Evolutionary conservation across 148 eudicot genomes (phyloP).

Genomic region (Silene latifolia): DNA sequence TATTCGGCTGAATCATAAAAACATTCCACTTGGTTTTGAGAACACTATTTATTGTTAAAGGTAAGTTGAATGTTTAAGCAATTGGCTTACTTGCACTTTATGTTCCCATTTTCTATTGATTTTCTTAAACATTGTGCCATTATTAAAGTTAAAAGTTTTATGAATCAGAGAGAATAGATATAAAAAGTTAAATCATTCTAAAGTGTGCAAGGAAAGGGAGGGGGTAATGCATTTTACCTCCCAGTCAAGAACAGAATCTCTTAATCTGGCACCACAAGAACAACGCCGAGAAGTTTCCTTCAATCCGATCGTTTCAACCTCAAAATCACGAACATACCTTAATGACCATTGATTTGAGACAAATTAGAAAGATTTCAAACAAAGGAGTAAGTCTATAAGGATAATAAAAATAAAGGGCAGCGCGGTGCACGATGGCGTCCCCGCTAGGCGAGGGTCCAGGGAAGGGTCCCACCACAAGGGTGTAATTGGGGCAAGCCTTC

Average conservation of each 20-base stretch:
- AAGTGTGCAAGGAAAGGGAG: background rate
- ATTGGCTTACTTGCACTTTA: background rate
- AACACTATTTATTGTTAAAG: background rate
- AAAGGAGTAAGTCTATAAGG: background rate
- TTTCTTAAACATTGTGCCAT: background rate
- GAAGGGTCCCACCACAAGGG: no score
- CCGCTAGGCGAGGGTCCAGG: no score
- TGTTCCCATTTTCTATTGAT: background rate
- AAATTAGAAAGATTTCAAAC: constrained; percentile 8
- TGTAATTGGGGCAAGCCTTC: no score
- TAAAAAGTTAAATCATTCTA: background rate
- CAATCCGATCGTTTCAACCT: constrained; percentile 90
- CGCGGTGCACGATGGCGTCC: no score
- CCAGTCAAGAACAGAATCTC: constrained; percentile 96
- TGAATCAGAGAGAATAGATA: background rate
- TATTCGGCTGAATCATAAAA: background rate
- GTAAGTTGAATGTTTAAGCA: background rate
- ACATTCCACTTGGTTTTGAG: background rate
- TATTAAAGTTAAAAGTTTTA: background rate
- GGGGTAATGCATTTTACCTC: constrained; percentile 53
- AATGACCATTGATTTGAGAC: constrained; percentile 21
- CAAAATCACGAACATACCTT: constrained; percentile 94
- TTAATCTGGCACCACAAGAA: constrained; percentile 70
- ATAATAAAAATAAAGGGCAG: background rate
- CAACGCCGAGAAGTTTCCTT: constrained; percentile 86